These are phyloP conservation scores for Xylariales sp. DNA, from an alignment of 2,329 filamentous ascomycete species.

Conservation along the genomic window DNA sequence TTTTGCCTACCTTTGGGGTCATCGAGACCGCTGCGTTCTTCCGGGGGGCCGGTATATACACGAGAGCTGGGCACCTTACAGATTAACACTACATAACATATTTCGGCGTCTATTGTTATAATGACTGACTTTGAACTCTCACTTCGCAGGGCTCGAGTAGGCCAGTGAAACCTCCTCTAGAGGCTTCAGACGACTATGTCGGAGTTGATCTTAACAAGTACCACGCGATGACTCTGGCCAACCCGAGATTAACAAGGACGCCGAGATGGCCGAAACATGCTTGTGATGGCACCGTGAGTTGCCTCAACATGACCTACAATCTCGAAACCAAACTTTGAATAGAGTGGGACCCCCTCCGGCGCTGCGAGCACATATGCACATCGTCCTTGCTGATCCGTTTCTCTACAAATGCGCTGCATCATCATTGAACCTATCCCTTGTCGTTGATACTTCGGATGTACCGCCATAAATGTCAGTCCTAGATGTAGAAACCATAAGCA, in stretches of 20 bases:
- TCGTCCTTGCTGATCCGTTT: slow-evolving; percentile 38
- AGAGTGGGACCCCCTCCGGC: slow-evolving; percentile 36
- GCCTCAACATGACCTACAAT: slow-evolving; percentile 39
- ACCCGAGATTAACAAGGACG: slow-evolving; percentile 26
- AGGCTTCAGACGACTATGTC: slow-evolving; percentile 23
- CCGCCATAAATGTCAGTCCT: slow-evolving; percentile 39
- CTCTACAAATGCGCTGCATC: slow-evolving; percentile 38
- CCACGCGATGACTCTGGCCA: slow-evolving; percentile 22
- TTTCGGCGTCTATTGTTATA: slow-evolving; percentile 23
- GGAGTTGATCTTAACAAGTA: slow-evolving; percentile 25
- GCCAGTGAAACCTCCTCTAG: slow-evolving; percentile 25
- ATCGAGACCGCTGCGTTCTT: too few relatives aligned
- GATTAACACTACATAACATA: slow-evolving; percentile 16
- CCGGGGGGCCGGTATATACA: too few relatives aligned
- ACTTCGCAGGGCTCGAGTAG: slow-evolving; percentile 27
- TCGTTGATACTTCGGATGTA: slow-evolving; percentile 37
- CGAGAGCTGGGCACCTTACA: too few relatives aligned
- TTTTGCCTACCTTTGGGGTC: slow-evolving; percentile 7
- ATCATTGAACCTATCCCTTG: slow-evolving; percentile 40
- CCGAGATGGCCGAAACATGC: slow-evolving; percentile 39
- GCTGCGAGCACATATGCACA: slow-evolving; percentile 41
- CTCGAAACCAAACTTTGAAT: slow-evolving; percentile 40
- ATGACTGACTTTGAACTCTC: slow-evolving; percentile 27
- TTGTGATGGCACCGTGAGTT: slow-evolving; percentile 37
- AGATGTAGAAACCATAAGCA: slow-evolving; percentile 31